Base-by-base conservation (phyloP, 2,329 filamentous ascomycete species). In the Cytospora piceicola region DNA sequence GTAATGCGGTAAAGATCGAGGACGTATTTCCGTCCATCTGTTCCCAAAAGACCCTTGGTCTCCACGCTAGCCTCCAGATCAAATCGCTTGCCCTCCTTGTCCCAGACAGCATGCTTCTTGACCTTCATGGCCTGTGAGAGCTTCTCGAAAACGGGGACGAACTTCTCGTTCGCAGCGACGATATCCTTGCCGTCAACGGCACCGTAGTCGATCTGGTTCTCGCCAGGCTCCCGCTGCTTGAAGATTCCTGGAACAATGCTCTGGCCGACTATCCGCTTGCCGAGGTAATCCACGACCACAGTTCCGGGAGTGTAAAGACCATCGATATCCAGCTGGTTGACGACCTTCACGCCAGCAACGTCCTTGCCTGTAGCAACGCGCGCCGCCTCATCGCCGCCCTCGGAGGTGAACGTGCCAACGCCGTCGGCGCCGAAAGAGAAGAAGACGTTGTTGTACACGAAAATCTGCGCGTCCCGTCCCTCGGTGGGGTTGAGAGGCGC, bases 361-460 rank as follows among this genome's bases (percentile, higher is more conserved):
- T 99, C 95, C 81, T 99, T 99, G 69, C 94, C 94, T 6, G 96
- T 97, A 30, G 96, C 95, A 65, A 98, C 93, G 66, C 94, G 88
- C 17, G 95, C 95, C 70, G 95, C 95, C 80, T 99, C 95, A 71
- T 99, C 94, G 24, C 95, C 95, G 70, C 95, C 95, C 79, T 99
- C 95, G 3, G 91, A 94, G 14, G 93, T 94, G 77, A 99, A 99
- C 20, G 95, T 99, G 53, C 95, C 94, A 55, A 98, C 95, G 61
- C 95, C 96, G 76, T 99, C 95, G 54, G 95, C 94, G 69, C 95
- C 95, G 72, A 97, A 98, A 0, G 95, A 98, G 82, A 97, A 99
- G 82, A 99, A 99, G 71, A 99, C 93, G 79, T 99, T 99, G 83
- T 98, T 98, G 83, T 98, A 97, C 29, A 99, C 94, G 74, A 97